These are phyloP conservation scores for Aureobasidium sp. DNA, from an alignment of 2,329 filamentous ascomycete genomes.

Conservation along the genomic window DNA sequence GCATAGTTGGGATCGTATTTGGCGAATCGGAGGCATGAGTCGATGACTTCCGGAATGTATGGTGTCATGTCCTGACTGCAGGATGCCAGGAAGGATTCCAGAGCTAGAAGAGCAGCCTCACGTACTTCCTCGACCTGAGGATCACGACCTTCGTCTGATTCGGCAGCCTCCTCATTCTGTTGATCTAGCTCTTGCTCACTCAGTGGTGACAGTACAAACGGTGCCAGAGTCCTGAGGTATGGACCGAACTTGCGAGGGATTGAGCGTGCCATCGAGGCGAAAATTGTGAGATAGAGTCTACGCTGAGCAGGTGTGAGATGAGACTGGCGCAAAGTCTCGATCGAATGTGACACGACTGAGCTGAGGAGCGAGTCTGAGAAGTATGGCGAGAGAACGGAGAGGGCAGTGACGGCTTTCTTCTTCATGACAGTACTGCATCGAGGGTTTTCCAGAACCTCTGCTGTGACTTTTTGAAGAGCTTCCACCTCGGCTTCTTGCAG, in stretches of 20 bases:
- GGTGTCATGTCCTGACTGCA: constrained; percentile 88
- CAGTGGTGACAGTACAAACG: constrained; percentile 81
- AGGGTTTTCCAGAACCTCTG: constrained; percentile 83
- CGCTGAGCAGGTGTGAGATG: constrained; percentile 73
- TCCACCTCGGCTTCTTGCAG: constrained; percentile 83
- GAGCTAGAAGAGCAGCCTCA: constrained; percentile 67
- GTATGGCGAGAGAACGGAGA: constrained; percentile 86
- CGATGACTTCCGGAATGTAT: constrained; percentile 80
- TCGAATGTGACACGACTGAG: constrained; percentile 77
- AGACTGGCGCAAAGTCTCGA: constrained; percentile 71
- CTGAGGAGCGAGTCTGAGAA: constrained; percentile 79
- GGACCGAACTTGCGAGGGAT: constrained; percentile 87
- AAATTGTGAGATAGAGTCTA: constrained; percentile 87
- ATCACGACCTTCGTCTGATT: constrained; percentile 73
- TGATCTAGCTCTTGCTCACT: constrained; percentile 77
- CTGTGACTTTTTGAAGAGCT: constrained; percentile 80
- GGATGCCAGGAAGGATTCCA: constrained; percentile 78
- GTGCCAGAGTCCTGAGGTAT: constrained; percentile 78
- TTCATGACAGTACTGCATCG: constrained; percentile 89
- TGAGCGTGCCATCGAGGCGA: constrained; percentile 88
- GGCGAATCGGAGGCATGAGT: constrained; percentile 82
- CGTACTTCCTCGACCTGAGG: constrained; percentile 76
- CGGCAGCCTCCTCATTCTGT: constrained; percentile 61
- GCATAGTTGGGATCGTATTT: constrained; percentile 95
- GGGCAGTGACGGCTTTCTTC: constrained; percentile 90